A percentile compares a stretch with the other conserved stretches of the same genome.
Evolutionary conservation across 805 yeast genomes (phyloP).

Genomic region (Hanseniaspora nectarophila): DNA sequence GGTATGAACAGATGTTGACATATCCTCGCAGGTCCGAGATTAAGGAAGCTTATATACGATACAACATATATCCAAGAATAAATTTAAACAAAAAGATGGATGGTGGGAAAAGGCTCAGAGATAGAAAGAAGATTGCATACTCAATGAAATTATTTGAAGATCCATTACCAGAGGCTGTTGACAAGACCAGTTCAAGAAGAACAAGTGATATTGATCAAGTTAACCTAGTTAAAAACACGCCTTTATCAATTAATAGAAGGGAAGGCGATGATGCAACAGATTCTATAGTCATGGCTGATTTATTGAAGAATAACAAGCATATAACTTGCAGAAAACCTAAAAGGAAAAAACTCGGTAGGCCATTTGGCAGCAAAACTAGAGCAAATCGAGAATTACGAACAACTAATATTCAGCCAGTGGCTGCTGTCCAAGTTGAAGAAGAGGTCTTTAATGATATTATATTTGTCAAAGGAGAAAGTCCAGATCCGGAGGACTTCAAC

Average conservation of each 20-base stretch:
- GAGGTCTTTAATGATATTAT: neutral
- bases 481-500: neutral
- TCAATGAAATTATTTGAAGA: neutral
- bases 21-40: constrained; percentile 6
- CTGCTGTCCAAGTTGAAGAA: neutral
- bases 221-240: too few species aligned
- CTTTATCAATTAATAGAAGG: too few species aligned
- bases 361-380: neutral
- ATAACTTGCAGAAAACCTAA: neutral
- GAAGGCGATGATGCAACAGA: too few species aligned
- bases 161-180: neutral
- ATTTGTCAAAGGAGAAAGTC: constrained; percentile 3
- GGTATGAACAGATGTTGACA: neutral
- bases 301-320: neutral
- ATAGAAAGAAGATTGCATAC: neutral
- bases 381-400: neutral
- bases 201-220: too few species aligned
- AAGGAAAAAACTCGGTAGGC: neutral
- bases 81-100: neutral
- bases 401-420: too few species aligned
- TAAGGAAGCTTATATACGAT: constrained; percentile 1
- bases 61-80: constrained; percentile 4
- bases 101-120: neutral
- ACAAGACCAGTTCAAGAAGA: neutral
- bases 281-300: neutral